Conservation (phyloP, 441 rosid genomes). For the Melianthus villosus region DNA sequence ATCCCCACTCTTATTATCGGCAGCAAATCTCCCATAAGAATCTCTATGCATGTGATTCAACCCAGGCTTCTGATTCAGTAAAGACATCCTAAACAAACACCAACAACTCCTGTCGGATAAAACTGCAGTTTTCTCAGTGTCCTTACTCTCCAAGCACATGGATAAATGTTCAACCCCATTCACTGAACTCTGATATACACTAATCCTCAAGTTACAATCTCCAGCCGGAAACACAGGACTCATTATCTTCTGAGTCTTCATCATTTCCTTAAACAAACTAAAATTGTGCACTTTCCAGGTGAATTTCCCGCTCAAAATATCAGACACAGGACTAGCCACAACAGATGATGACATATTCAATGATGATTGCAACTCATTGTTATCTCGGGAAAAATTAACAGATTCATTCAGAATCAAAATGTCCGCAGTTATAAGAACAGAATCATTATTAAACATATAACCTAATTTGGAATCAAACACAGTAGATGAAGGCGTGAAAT, state of each 20-base stretch:
- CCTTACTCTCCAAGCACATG: conserved; percentile 94
- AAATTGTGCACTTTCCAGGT: conserved; percentile 97
- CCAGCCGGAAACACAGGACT: conserved; percentile 97
- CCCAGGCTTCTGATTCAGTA: conserved; percentile 75
- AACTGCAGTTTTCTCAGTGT: conserved; percentile 44
- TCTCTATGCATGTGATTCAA: conserved; percentile 83
- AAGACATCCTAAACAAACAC: conserved; percentile 94
- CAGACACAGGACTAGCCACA: conserved; percentile 45
- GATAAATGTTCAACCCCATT: conserved; percentile 70
- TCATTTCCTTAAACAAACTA: conserved; percentile 89
- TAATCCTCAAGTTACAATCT: conserved; percentile 82
- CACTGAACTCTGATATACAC: conserved; percentile 83
- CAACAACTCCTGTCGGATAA: conserved; percentile 68
- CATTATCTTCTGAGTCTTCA: conserved; percentile 93
- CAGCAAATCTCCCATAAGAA: conserved; percentile 88
- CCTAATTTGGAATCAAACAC: conserved; percentile 75
- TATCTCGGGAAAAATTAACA: conserved; percentile 62
- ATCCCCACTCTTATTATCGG: conserved; percentile 90
- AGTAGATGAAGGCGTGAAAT: conserved; percentile 78
- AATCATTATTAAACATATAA: conserved; percentile 43
- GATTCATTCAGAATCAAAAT: conserved; percentile 74
- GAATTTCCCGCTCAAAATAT: conserved; percentile 80
- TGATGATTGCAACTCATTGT: conserved; percentile 36
- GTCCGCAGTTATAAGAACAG: conserved; percentile 73
- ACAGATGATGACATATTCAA: conserved; percentile 28